These are phyloP conservation scores for Hypomyces perniciosus DNA, from an alignment of 2,329 filamentous ascomycete species.

Conservation along the genomic window DNA sequence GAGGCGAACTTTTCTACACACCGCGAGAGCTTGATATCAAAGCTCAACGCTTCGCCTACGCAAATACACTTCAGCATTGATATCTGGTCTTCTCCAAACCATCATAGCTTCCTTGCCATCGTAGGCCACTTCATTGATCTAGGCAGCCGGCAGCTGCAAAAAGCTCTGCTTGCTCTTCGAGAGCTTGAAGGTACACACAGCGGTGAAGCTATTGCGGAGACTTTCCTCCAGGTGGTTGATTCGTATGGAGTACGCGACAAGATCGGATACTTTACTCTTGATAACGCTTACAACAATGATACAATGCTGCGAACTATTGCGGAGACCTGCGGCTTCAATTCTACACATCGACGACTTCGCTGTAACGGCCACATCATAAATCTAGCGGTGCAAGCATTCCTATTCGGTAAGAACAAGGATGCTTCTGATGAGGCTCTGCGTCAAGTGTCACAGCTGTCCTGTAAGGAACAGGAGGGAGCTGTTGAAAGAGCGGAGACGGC, in stretches of 20 bases:
- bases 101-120: background rate
- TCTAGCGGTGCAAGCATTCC: conserved; percentile 8
- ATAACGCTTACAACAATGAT: conserved; percentile 11
- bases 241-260: conserved; percentile 8
- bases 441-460: background rate
- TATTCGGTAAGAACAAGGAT: conserved; percentile 6
- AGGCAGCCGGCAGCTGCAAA: background rate
- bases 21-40: background rate
- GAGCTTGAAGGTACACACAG: conserved; percentile 10
- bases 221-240: conserved; percentile 9
- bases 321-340: conserved; percentile 7
- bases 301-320: conserved; percentile 7
- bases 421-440: background rate
- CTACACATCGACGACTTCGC: conserved; percentile 4
- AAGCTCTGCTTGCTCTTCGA: background rate
- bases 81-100: conserved; percentile 1
- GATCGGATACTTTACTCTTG: conserved; percentile 11
- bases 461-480: background rate
- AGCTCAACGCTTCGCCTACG: background rate
- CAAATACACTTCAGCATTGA: conserved; percentile 2
- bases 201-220: conserved; percentile 5
- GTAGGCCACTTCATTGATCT: background rate
- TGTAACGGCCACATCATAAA: conserved; percentile 7
- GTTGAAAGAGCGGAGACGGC: background rate
- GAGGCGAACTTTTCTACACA: background rate